Base-by-base conservation (phyloP, 148 eudicot species). In the Rhododendron mucronatum region DNA sequence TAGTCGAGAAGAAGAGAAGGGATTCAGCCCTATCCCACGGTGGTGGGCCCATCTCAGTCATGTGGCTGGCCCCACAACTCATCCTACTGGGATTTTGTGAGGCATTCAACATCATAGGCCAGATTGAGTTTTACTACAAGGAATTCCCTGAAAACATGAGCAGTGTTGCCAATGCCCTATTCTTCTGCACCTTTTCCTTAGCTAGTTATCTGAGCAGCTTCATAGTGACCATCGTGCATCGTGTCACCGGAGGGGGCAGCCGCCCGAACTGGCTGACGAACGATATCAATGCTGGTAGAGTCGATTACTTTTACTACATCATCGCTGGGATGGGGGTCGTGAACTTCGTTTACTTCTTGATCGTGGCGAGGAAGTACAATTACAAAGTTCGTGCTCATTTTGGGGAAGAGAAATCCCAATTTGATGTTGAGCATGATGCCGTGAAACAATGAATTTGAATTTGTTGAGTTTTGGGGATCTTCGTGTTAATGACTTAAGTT, bases 61-160 rank as follows among this genome's bases (percentile, higher is more conserved):
- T 88, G 44, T 94, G 95, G 94, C 39, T 96, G 8, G 89, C 88
- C 13, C 98, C 98, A 4, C 98, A 94, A 69, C 90, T 96, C 12
- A 86, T 85, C 21, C 47, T 93, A 48, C 33, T 90, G 4, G 94
- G 94, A 1, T 41, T 92, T 10, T 88, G 90, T 23, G 92, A 92
- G 55, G 90, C 94, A 7, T 92, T 91, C 44, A 6, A 84, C n/a
- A 45, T 87, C 73, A 86, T 91, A 3, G 88, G 91, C 1, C 83
- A 83, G 10, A 81, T 88, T 23, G 94, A 92, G 79, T 92, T 92
- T 57, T 92, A 87, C 61, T 91, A 92, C 51, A 92, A 86, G 47
- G 90, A 92, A 85, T 88, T 92, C 41, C 92, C 94, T 5, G 91
- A 92, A 85, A 89, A 90, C 4, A 89, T 92, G 94, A 87, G 91